These are phyloP conservation scores for Fonsecaea pugnacius DNA, from an alignment of 2,329 filamentous ascomycete species.

Conservation along the genomic window DNA sequence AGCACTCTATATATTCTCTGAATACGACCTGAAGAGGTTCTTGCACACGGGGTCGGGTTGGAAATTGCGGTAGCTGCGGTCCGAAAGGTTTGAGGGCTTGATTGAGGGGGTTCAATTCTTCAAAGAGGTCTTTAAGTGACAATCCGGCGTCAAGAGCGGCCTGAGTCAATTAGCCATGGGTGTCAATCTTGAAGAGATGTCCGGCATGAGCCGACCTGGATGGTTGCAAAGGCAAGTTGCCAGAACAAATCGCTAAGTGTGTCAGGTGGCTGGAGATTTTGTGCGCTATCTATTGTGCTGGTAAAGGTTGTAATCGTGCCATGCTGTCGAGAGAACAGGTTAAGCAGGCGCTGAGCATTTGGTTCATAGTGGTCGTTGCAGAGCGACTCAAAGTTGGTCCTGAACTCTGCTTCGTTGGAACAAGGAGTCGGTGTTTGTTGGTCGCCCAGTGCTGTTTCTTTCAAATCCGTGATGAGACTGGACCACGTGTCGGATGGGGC, in stretches of 20 bases:
- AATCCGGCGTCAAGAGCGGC: constrained; percentile 1
- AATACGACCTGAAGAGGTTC: constrained; percentile 1
- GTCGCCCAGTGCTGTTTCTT: constrained; percentile 7
- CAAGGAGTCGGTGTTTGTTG: background rate
- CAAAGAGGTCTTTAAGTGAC: background rate
- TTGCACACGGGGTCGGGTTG: background rate
- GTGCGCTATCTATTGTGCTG: background rate
- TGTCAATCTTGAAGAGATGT: background rate
- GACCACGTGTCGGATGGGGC: constrained; percentile 11
- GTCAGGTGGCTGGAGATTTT: constrained; percentile 3
- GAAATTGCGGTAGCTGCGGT: constrained; percentile 9
- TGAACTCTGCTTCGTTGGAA: constrained; percentile 4
- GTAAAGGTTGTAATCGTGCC: constrained; percentile 3
- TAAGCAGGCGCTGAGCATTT: constrained; percentile 1
- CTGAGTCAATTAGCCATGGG: background rate
- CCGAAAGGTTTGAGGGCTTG: constrained; percentile 1
- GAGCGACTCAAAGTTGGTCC: background rate
- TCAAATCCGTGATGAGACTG: constrained; percentile 8
- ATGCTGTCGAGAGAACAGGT: constrained; percentile 1
- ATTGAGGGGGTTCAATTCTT: background rate
- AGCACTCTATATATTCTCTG: constrained; percentile 12
- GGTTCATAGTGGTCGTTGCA: background rate
- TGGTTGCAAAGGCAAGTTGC: constrained; percentile 9
- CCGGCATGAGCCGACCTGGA: background rate
- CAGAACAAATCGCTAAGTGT: constrained; percentile 13